Conservation (phyloP, 495 filamentous ascomycete species). For the Darksidea phi region DNA sequence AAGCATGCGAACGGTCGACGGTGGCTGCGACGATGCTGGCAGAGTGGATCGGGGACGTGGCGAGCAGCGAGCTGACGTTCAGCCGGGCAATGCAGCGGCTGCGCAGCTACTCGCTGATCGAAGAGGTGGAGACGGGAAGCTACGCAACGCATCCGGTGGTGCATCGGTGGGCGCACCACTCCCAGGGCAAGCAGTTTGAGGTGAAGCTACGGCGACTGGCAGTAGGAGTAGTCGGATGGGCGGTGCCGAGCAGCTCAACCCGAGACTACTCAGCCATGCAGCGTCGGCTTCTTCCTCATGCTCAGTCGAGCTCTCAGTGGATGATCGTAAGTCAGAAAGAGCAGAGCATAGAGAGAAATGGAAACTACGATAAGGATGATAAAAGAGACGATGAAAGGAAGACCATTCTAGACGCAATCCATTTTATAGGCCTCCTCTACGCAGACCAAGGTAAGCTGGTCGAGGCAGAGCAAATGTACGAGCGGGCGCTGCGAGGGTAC, state of each 20-base stretch:
- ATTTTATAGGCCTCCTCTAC: slow-evolving; percentile 13
- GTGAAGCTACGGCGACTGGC: slow-evolving; percentile 4
- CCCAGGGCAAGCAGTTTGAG: neutral
- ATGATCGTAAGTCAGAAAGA: slow-evolving; percentile 3
- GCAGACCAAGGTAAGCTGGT: slow-evolving; percentile 10
- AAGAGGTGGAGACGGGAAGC: slow-evolving; percentile 15
- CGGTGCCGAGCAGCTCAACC: slow-evolving; percentile 7
- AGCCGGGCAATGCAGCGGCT: slow-evolving; percentile 12
- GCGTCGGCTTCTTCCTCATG: slow-evolving; percentile 23
- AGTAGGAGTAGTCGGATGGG: slow-evolving; percentile 14
- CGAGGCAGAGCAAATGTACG: slow-evolving; percentile 3
- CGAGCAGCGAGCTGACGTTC: slow-evolving; percentile 15
- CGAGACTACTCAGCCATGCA: slow-evolving; percentile 11
- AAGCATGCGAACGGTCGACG: neutral
- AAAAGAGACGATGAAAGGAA: neutral
- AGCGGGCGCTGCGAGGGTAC: slow-evolving; percentile 9
- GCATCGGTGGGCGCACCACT: slow-evolving; percentile 15
- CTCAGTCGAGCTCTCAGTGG: slow-evolving; percentile 15
- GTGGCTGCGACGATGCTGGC: neutral
- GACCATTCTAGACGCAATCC: neutral
- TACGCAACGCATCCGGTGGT: slow-evolving; percentile 25
- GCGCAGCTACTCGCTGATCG: slow-evolving; percentile 25
- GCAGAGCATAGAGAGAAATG: neutral
- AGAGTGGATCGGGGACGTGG: slow-evolving; percentile 11
- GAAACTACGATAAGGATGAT: neutral